These are phyloP conservation scores for Rhizopogon vinicolor DNA, from an alignment of 768 basidiomycete genomes.

Conservation along the genomic window DNA sequence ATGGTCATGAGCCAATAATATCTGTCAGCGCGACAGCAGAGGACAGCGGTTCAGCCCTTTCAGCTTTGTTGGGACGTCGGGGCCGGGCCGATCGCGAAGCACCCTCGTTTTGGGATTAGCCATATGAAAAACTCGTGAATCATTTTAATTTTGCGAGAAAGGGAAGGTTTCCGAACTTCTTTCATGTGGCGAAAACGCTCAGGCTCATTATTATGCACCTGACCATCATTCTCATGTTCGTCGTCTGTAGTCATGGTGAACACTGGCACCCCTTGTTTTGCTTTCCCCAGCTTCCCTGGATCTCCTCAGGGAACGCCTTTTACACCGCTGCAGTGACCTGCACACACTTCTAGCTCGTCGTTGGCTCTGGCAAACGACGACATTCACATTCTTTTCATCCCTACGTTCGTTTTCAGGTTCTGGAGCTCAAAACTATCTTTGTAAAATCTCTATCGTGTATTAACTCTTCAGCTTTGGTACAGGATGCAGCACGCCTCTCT, in stretches of 20 bases:
- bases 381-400: constrained; percentile 18
- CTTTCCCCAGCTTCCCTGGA: not conserved
- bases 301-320: not conserved
- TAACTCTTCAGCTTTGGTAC: constrained; percentile 4
- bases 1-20: too few relatives aligned
- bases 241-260: not conserved
- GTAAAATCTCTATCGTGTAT: constrained; percentile 1
- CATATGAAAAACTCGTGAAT: not conserved
- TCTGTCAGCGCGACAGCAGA: too few relatives aligned
- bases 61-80: too few relatives aligned
- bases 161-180: too few relatives aligned
- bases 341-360: not conserved
- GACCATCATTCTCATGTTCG: not conserved
- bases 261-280: not conserved
- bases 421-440: not conserved
- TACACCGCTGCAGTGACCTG: not conserved
- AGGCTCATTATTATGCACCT: not conserved
- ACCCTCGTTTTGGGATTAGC: too few relatives aligned
- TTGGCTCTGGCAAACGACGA: constrained; percentile 10
- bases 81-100: too few relatives aligned
- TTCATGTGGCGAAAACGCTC: too few relatives aligned
- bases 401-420: constrained; percentile 12
- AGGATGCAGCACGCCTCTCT: constrained; percentile 11
- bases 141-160: not conserved
- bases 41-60: too few relatives aligned